These are phyloP conservation scores for Withania somnifera DNA, from an alignment of 305 asterid species.

Conservation along the genomic window DNA sequence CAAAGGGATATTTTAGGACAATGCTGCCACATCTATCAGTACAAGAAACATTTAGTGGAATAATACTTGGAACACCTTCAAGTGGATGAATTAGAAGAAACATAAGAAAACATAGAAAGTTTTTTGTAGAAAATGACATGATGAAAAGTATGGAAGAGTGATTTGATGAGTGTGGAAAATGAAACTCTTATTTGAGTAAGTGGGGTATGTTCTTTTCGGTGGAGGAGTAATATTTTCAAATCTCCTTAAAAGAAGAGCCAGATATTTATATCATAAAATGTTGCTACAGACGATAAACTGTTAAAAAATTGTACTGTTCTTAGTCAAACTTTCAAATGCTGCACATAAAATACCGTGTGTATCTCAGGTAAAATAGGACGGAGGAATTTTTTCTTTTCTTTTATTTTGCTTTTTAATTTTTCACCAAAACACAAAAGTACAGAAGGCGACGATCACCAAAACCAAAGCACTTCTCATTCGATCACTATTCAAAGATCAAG, in stretches of 20 bases:
- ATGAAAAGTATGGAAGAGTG: background rate
- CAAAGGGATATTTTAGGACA: conserved; percentile 49
- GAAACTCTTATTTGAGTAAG: background rate
- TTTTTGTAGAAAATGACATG: conserved; percentile 13
- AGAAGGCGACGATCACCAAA: conserved; percentile 59
- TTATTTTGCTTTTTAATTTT: too few species aligned
- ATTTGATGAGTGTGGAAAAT: background rate
- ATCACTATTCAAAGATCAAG: conserved; percentile 41
- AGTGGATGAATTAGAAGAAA: conserved; percentile 16
- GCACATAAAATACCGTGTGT: too few species aligned
- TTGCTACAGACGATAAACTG: too few species aligned
- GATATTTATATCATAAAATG: too few species aligned
- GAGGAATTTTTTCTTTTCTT: too few species aligned
- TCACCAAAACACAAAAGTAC: conserved; percentile 52
- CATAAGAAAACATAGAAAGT: conserved; percentile 1
- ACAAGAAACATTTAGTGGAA: conserved; percentile 31
- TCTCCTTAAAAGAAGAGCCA: conserved; percentile 47
- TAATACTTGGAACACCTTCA: conserved; percentile 32
- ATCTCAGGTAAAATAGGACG: too few species aligned
- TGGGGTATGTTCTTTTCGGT: conserved; percentile 9
- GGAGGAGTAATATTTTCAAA: conserved; percentile 14
- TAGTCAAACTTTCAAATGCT: too few species aligned
- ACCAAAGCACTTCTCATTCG: conserved; percentile 10
- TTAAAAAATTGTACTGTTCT: too few species aligned
- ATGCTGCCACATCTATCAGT: conserved; percentile 34